Conservation (phyloP, 2,329 filamentous ascomycete species). For the Epichloe typhina region DNA sequence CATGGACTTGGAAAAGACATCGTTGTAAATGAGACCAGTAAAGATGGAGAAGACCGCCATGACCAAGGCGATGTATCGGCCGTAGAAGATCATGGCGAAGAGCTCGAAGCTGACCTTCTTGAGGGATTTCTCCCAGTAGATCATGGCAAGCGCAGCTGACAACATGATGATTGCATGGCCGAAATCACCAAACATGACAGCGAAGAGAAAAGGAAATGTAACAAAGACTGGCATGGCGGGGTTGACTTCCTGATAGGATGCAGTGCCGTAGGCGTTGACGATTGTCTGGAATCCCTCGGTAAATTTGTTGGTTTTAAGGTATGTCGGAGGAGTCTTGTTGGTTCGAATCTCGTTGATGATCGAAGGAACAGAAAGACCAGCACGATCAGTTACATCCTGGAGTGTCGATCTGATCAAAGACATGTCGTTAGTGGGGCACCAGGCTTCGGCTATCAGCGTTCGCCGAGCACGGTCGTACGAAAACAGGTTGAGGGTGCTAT, state of each 20-base stretch:
- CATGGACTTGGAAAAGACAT: conserved; percentile 88
- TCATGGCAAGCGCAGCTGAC: conserved; percentile 74
- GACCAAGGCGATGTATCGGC: conserved; percentile 94
- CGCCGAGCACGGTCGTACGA: conserved; percentile 93
- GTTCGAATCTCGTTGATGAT: conserved; percentile 97
- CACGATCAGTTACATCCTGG: conserved; percentile 91
- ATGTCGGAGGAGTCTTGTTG: conserved; percentile 94
- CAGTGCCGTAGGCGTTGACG: conserved; percentile 94
- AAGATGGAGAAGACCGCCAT: conserved; percentile 97
- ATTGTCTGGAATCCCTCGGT: conserved; percentile 98
- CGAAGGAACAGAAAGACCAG: conserved; percentile 90
- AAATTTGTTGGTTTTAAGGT: conserved; percentile 96
- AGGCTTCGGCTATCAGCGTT: conserved; percentile 93
- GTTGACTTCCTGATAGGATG: conserved; percentile 95
- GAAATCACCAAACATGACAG: conserved; percentile 99
- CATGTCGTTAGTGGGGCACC: conserved; percentile 88
- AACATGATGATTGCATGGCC: conserved; percentile 90
- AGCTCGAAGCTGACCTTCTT: conserved; percentile 90
- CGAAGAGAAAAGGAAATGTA: conserved; percentile 98
- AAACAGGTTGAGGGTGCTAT: conserved; percentile 88
- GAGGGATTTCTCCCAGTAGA: conserved; percentile 86
- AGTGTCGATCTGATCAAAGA: conserved; percentile 82
- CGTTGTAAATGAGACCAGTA: conserved; percentile 95
- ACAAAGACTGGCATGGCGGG: conserved; percentile 89
- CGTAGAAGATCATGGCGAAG: conserved; percentile 97